These are phyloP conservation scores for Penicillium parvum DNA, from an alignment of 495 filamentous ascomycete genomes.

Conservation along the genomic window DNA sequence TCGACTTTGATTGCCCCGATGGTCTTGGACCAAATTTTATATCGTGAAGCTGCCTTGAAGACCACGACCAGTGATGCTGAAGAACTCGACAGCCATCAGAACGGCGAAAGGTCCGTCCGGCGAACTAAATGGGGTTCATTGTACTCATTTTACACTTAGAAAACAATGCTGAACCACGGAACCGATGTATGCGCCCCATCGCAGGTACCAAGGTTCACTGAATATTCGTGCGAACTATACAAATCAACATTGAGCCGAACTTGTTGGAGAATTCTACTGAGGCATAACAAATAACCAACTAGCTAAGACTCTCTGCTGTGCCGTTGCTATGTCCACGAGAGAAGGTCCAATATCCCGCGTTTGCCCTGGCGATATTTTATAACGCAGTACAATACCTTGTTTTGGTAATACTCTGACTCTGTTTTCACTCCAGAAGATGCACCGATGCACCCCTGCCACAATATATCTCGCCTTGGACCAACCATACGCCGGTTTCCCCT, in stretches of 20 bases:
- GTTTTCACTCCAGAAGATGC: not conserved
- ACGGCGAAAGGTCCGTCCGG: not conserved
- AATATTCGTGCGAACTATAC: too few species aligned
- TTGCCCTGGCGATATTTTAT: too few species aligned
- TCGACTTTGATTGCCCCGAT: slow-evolving; percentile 15
- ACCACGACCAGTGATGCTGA: slow-evolving; percentile 16
- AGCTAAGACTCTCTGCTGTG: too few species aligned
- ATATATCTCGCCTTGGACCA: slow-evolving; percentile 27
- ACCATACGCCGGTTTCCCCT: slow-evolving; percentile 26
- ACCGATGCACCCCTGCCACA: slow-evolving; percentile 25
- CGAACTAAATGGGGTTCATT: not conserved
- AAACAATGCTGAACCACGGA: not conserved
- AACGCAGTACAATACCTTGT: too few species aligned
- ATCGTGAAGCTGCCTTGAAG: not conserved
- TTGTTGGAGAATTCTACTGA: too few species aligned
- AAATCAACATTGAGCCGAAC: too few species aligned
- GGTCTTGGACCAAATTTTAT: not conserved
- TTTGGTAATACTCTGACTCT: slow-evolving; percentile 22
- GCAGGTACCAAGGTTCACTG: not conserved
- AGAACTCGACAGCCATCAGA: slow-evolving; percentile 10
- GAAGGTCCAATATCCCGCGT: slow-evolving; percentile 12
- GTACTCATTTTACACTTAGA: not conserved
- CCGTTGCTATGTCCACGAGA: not conserved
- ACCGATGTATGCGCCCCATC: not conserved
- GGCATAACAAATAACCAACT: too few species aligned